Evolutionary conservation across 208 protist genomes (phyloP).

Genomic region (Acanthamoeba triangularis): DNA sequence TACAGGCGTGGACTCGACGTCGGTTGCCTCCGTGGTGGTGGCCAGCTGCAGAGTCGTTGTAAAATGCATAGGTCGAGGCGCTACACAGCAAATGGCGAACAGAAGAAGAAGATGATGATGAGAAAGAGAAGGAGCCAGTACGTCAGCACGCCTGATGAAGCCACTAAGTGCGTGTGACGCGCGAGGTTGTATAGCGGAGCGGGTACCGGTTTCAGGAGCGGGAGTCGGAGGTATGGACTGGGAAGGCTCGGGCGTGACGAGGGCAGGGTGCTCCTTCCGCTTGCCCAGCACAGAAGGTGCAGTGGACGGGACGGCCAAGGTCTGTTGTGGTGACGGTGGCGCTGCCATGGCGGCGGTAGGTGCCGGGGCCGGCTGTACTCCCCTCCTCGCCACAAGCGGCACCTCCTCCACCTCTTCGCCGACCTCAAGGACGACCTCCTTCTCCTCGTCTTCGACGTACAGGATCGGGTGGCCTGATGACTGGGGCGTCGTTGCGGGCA

Average conservation of each 20-base stretch:
- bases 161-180: background rate
- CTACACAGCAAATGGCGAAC: background rate
- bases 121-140: too few species aligned
- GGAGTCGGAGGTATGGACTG: background rate
- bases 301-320: too few species aligned
- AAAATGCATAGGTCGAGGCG: background rate
- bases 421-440: background rate
- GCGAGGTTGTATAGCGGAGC: too few species aligned
- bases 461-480: background rate
- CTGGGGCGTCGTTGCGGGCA: background rate
- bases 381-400: background rate
- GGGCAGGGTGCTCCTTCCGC: slow-evolving; percentile 43
- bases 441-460: background rate
- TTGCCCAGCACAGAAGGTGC: slow-evolving; percentile 40
- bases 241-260: background rate
- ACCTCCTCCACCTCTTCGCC: background rate
- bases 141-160: background rate
- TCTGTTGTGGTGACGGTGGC: background rate
- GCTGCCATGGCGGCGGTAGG: background rate
- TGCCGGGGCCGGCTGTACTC: background rate
- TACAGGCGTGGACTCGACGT: background rate
- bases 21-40: background rate
- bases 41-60: slow-evolving; percentile 2
- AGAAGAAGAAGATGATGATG: background rate
- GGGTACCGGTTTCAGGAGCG: background rate